Conservation (phyloP, 768 basidiomycete genomes). For the Tulasnella sp. region DNA sequence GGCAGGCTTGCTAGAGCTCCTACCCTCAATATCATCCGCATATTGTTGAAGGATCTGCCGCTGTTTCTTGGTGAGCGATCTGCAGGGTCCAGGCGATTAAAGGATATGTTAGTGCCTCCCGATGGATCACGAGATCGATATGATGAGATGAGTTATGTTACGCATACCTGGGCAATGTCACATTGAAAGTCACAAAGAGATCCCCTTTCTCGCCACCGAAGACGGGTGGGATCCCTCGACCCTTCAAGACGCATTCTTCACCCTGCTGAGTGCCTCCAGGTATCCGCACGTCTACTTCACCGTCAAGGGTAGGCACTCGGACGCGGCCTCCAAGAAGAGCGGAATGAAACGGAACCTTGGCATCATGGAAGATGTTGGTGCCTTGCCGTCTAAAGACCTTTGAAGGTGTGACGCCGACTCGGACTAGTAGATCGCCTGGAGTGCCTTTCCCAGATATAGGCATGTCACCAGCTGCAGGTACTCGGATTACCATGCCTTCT, state of each 20-base stretch:
- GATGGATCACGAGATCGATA: not conserved
- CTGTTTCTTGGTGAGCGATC: slow-evolving; percentile 74
- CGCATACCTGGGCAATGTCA: slow-evolving; percentile 81
- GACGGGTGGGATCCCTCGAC: slow-evolving; percentile 64
- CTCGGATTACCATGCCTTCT: slow-evolving; percentile 83
- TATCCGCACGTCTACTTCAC: slow-evolving; percentile 88
- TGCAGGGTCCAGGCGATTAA: slow-evolving; percentile 27
- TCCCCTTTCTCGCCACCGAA: slow-evolving; percentile 60
- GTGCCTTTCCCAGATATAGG: slow-evolving; percentile 69
- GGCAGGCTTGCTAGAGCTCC: slow-evolving; percentile 20
- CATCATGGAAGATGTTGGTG: slow-evolving; percentile 79
- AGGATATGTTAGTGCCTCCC: slow-evolving; percentile 1
- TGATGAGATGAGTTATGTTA: not conserved
- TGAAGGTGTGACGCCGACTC: slow-evolving; percentile 74
- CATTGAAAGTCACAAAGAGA: slow-evolving; percentile 76
- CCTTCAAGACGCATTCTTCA: slow-evolving; percentile 91
- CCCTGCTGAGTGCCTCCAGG: slow-evolving; percentile 91
- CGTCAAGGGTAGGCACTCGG: slow-evolving; percentile 87
- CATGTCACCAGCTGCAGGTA: slow-evolving; percentile 74
- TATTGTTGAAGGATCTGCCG: slow-evolving; percentile 79
- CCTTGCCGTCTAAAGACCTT: slow-evolving; percentile 86
- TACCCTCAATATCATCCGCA: slow-evolving; percentile 87
- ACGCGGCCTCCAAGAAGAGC: slow-evolving; percentile 91
- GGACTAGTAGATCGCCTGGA: slow-evolving; percentile 76
- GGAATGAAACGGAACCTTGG: slow-evolving; percentile 78